phyloP scores from a whole-genome alignment of 2,329 filamentous ascomycete species.

The Aureobasidium namibiae region DNA sequence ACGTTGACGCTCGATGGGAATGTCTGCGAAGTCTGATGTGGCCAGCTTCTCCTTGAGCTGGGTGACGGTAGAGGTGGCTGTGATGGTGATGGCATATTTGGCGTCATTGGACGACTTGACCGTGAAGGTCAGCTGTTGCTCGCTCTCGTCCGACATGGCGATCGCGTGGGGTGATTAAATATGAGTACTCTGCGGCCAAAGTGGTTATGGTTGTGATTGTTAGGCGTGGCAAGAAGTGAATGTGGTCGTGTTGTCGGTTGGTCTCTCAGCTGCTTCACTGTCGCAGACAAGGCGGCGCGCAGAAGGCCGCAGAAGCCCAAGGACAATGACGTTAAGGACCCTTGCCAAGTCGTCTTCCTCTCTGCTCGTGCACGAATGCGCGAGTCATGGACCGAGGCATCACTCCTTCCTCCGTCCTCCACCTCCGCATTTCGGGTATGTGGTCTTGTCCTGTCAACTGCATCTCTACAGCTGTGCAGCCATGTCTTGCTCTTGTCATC shows the following conservation, averaged over 20 bases:
- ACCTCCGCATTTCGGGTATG: constrained; percentile 7
- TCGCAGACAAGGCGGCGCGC: background rate
- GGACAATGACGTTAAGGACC: background rate
- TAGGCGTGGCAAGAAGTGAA: background rate
- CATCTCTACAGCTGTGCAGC: background rate
- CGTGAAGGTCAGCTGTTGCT: constrained; percentile 84
- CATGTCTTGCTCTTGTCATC: background rate
- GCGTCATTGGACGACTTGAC: constrained; percentile 93
- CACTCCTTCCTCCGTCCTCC: background rate
- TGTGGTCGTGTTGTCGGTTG: background rate
- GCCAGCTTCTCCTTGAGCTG: constrained; percentile 89
- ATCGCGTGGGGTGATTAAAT: background rate
- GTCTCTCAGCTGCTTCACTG: no score
- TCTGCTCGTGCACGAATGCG: background rate
- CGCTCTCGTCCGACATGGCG: constrained; percentile 54
- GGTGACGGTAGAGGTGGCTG: constrained; percentile 64
- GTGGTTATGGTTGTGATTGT: background rate
- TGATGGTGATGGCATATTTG: constrained; percentile 74
- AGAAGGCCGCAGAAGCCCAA: constrained; percentile 8
- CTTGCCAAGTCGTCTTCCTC: background rate
- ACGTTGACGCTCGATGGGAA: constrained; percentile 80
- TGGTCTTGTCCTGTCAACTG: background rate
- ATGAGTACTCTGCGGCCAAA: background rate
- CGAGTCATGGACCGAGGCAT: constrained; percentile 10
- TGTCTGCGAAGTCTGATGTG: constrained; percentile 71